Base-by-base conservation (phyloP, 2,329 filamentous ascomycete species). In the Lasiodiplodia sp. region DNA sequence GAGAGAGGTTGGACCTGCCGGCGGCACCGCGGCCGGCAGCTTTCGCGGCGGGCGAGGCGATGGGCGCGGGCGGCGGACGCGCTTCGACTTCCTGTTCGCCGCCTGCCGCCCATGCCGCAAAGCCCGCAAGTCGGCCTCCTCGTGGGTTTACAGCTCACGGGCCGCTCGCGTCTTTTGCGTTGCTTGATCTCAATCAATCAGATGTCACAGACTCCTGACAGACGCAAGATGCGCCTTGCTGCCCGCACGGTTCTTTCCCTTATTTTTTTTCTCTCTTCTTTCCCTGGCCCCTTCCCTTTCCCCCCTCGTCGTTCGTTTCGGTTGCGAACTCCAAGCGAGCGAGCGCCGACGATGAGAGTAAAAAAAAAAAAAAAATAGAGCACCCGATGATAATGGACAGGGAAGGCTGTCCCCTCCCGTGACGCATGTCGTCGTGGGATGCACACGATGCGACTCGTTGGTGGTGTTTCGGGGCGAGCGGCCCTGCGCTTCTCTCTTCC, bases 11-110 rank as follows among this genome's bases (percentile, higher is more conserved):
- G 44, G 44, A 47, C 7, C 44, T 14, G 58, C 40, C 58, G 60
- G 60, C 47, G 60, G 60, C 60, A 64, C 44, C 44, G 28, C 60
- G 60, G 60, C 44, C 60, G 60, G 60, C 60, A 49, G 44, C 28
- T 34, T 49, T n/a, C 23, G 40, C 58, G 40, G 58, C 58, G 57
- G 7, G 28, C 31, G 53, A 51, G 8, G 49, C 16, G 16, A 34
- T 34, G 49, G 49, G 18, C 23, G 51, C 53, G 34, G 37, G 38
- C 34, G 57, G 40, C 52, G 52, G 57, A 47, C 57, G 38, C 56
- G 57, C 57, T 62, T 49, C 57, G 38, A 49, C 38, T 62, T 62
- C 40, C 57, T 60, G 56, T 60, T 60, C 56, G 56, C 38, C 56
- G 56, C 38, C 23, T 25, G 18, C n/a, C 21, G 21, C 56, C 21